Evolutionary conservation across 805 yeast genomes (phyloP).

Genomic region (Pichia membranifaciens): DNA sequence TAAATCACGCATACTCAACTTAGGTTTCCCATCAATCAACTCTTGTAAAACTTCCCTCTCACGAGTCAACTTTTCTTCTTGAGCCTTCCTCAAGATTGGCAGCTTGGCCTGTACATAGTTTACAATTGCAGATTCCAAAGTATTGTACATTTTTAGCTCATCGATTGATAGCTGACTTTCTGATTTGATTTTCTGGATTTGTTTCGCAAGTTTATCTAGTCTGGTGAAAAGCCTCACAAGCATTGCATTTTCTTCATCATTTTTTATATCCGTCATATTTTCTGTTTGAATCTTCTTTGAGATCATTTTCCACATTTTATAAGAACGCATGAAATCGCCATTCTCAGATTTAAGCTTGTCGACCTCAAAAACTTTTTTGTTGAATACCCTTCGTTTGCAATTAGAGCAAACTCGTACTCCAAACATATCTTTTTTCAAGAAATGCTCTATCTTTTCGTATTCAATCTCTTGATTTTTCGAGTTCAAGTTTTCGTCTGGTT

Average conservation of each 20-base stretch:
- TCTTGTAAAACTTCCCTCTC: slow-evolving; percentile 9
- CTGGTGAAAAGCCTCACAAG: slow-evolving; percentile 37
- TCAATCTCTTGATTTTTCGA: slow-evolving; percentile 9
- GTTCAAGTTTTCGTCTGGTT: not conserved
- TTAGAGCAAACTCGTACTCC: slow-evolving; percentile 57
- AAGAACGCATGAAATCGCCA: slow-evolving; percentile 35
- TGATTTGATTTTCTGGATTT: slow-evolving; percentile 19
- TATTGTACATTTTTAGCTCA: slow-evolving; percentile 42
- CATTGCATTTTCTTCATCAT: slow-evolving; percentile 32
- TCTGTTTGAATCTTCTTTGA: slow-evolving; percentile 20
- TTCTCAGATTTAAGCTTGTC: slow-evolving; percentile 32
- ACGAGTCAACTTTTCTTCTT: slow-evolving; percentile 28
- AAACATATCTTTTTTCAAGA: slow-evolving; percentile 18
- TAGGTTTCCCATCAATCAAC: slow-evolving; percentile 11
- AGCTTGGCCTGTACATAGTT: slow-evolving; percentile 62
- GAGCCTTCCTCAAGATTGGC: slow-evolving; percentile 56
- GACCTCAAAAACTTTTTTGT: slow-evolving; percentile 42
- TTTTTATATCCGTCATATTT: slow-evolving; percentile 21
- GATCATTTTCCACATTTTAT: slow-evolving; percentile 26
- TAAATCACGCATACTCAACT: slow-evolving; percentile 45
- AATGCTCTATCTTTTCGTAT: not conserved
- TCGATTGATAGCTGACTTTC: slow-evolving; percentile 21
- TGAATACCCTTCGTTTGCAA: slow-evolving; percentile 61
- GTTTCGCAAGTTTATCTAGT: slow-evolving; percentile 46
- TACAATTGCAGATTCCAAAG: slow-evolving; percentile 53